Evolutionary conservation across 2,329 filamentous ascomycete genomes (phyloP).

Genomic region (Aaosphaeria pasadenensis): DNA sequence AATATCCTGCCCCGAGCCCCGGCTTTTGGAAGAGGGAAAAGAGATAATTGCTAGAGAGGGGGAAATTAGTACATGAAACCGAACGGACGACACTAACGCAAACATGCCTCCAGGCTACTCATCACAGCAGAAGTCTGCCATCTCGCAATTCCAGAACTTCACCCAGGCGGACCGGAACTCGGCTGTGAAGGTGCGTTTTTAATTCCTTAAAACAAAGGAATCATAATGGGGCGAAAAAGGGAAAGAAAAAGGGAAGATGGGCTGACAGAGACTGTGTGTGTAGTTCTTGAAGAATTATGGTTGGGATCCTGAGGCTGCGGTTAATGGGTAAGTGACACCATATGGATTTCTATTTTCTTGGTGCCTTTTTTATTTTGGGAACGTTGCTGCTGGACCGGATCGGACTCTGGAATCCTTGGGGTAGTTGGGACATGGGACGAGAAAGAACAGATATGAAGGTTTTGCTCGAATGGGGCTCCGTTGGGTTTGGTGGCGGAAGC

Average conservation of each 20-base stretch:
- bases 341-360: no score
- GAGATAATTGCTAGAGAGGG: neutral
- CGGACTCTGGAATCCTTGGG: no score
- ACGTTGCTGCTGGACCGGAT: no score
- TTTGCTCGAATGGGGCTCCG: no score
- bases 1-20: no score
- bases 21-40: no score
- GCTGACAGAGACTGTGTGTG: neutral
- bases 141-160: conserved; percentile 44
- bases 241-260: no score
- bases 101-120: conserved; percentile 49
- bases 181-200: conserved; percentile 33
- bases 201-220: neutral
- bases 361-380: no score
- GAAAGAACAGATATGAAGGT: no score
- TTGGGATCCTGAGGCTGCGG: conserved; percentile 45
- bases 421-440: no score
- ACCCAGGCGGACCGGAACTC: conserved; percentile 44
- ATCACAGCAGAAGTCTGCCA: conserved; percentile 44
- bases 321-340: conserved; percentile 44
- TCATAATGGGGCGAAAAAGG: no score
- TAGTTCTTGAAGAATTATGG: conserved; percentile 44
- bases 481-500: no score
- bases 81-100: conserved; percentile 1
- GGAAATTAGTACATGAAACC: neutral